phyloP scores from a whole-genome alignment of 768 basidiomycete genomes.

The Boletus sp. region DNA sequence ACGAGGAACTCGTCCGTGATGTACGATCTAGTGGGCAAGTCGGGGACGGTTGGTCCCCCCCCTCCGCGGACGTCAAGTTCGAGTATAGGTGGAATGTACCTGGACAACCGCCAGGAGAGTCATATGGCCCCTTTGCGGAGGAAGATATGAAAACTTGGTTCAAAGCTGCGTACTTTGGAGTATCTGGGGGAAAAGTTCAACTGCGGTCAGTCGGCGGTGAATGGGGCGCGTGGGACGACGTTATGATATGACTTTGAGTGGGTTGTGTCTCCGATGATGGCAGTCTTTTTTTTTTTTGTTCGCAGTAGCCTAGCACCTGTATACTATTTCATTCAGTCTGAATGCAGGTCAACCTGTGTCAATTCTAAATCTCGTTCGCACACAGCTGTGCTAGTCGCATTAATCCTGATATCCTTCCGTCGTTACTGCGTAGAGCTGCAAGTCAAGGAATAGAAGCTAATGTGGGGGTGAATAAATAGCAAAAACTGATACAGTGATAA shows the following conservation, averaged over 20 bases:
- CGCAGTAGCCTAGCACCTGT: slow-evolving; percentile 15
- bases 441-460: slow-evolving; percentile 9
- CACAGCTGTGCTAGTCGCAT: slow-evolving; percentile 8
- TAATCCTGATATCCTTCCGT: slow-evolving; percentile 20
- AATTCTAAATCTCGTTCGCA: slow-evolving; percentile 1
- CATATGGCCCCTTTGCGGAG: slow-evolving; percentile 79
- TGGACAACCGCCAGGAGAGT: slow-evolving; percentile 45
- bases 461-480: slow-evolving; percentile 23
- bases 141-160: slow-evolving; percentile 80
- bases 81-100: slow-evolving; percentile 79
- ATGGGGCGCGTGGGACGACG: slow-evolving; percentile 74
- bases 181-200: slow-evolving; percentile 71
- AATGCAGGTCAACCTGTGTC: neutral
- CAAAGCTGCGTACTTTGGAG: slow-evolving; percentile 78
- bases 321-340: slow-evolving; percentile 5
- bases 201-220: slow-evolving; percentile 62
- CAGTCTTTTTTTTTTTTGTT: neutral
- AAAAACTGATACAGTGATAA: slow-evolving; percentile 19
- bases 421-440: slow-evolving; percentile 6
- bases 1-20: slow-evolving; percentile 77
- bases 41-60: slow-evolving; percentile 66
- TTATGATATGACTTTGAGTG: slow-evolving; percentile 41
- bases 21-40: slow-evolving; percentile 73
- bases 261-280: neutral
- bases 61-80: slow-evolving; percentile 71